These are phyloP conservation scores for Hemileia vastatrix DNA, from an alignment of 1,284 basidiomycete genomes.

Conservation along the genomic window DNA sequence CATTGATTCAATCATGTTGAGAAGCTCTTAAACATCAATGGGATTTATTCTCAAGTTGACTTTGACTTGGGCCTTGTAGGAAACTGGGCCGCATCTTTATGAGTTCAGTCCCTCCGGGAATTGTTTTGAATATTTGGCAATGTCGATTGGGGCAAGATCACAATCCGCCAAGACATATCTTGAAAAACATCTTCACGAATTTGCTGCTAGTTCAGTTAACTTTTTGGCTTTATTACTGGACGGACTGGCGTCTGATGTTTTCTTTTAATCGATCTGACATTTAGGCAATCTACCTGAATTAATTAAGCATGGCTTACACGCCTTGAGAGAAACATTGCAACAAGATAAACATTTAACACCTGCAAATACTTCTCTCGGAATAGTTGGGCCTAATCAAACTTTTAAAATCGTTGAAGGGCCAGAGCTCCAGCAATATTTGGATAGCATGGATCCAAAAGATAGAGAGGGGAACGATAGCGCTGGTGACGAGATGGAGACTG, in stretches of 20 bases:
- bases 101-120: constrained; percentile 97
- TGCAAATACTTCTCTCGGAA: constrained; percentile 84
- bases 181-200: constrained; percentile 83
- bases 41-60: neutral
- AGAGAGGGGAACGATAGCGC: too few relatives aligned
- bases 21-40: neutral
- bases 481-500: too few relatives aligned
- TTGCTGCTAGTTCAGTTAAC: too few relatives aligned
- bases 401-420: constrained; percentile 22
- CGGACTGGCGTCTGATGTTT: too few relatives aligned
- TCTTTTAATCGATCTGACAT: too few relatives aligned
- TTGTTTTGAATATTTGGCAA: constrained; percentile 95
- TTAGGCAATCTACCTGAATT: constrained; percentile 69
- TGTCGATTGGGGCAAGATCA: constrained; percentile 93
- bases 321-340: constrained; percentile 85
- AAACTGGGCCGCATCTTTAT: constrained; percentile 89
- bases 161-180: constrained; percentile 98
- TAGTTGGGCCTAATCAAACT: constrained; percentile 49
- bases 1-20: constrained; percentile 19
- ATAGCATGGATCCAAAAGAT: constrained; percentile 20
- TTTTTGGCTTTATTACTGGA: too few relatives aligned
- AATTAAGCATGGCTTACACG: constrained; percentile 81
- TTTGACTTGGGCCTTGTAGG: constrained; percentile 41
- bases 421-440: constrained; percentile 8
- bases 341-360: constrained; percentile 90